phyloP scores from a whole-genome alignment of 2,329 filamentous ascomycete species.

The Botrytis squamosa region DNA sequence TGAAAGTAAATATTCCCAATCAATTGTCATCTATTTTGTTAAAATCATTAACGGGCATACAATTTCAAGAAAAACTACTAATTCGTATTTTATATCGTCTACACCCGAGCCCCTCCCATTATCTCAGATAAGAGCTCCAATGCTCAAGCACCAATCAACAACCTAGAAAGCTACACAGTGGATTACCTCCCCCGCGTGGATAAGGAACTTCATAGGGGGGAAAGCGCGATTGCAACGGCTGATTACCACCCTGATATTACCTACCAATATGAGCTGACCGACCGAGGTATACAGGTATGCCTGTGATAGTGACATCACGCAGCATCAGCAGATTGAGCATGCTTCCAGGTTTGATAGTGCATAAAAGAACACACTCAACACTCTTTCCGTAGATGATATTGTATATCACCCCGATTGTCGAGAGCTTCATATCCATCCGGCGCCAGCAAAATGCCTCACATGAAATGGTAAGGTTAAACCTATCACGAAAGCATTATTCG shows the following conservation, averaged over 20 bases:
- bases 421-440: not conserved
- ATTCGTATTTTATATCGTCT: not conserved
- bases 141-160: not conserved
- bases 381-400: not conserved
- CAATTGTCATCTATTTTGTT: not conserved
- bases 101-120: not conserved
- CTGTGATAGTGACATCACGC: slow-evolving; percentile 1
- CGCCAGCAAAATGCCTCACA: slow-evolving; percentile 4
- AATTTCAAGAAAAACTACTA: not conserved
- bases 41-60: not conserved
- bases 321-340: not conserved
- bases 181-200: not conserved
- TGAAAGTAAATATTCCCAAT: not conserved
- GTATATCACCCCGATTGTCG: not conserved
- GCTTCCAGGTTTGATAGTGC: not conserved
- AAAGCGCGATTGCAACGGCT: not conserved
- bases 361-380: not conserved
- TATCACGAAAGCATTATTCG: not conserved
- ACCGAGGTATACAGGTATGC: not conserved
- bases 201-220: not conserved
- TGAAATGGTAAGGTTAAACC: slow-evolving; percentile 5
- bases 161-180: not conserved
- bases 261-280: not conserved
- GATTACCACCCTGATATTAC: not conserved
- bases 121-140: not conserved